These are phyloP conservation scores for Fusarium sp. DNA, from an alignment of 2,329 filamentous ascomycete species.

Conservation along the genomic window DNA sequence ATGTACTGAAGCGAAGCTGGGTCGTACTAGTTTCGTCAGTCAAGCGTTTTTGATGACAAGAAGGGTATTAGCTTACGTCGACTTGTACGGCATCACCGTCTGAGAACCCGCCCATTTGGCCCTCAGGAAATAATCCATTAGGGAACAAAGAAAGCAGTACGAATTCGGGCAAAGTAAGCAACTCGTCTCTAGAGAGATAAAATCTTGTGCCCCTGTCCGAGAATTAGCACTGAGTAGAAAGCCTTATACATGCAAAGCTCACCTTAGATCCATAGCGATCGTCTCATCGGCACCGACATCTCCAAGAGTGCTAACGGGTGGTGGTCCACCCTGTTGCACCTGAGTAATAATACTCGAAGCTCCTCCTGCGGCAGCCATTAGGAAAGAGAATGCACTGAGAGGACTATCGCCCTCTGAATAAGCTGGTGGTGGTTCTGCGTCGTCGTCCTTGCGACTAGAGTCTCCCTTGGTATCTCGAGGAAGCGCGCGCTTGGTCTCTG, in stretches of 20 bases:
- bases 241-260: conserved; percentile 50
- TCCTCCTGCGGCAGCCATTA: conserved; percentile 98
- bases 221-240: conserved; percentile 43
- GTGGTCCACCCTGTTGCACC: conserved; percentile 92
- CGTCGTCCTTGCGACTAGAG: conserved; percentile 79
- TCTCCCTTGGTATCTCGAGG: conserved; percentile 84
- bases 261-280: conserved; percentile 95
- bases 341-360: conserved; percentile 99
- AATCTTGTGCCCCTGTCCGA: conserved; percentile 85
- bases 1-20: conserved; percentile 97
- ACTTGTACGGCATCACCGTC: conserved; percentile 97
- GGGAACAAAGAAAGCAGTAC: conserved; percentile 97
- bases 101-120: conserved; percentile 91
- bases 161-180: conserved; percentile 95
- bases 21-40: conserved; percentile 78
- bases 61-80: conserved; percentile 76
- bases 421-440: conserved; percentile 93
- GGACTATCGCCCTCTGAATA: conserved; percentile 97
- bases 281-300: conserved; percentile 92
- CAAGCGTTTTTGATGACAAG: neutral
- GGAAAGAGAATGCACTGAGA: conserved; percentile 90
- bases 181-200: conserved; percentile 92
- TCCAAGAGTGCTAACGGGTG: conserved; percentile 89
- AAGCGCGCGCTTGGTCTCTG: conserved; percentile 87
- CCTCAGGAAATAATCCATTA: conserved; percentile 97